Conservation (phyloP, 1,284 basidiomycete genomes). For the Puccinia polysora region DNA sequence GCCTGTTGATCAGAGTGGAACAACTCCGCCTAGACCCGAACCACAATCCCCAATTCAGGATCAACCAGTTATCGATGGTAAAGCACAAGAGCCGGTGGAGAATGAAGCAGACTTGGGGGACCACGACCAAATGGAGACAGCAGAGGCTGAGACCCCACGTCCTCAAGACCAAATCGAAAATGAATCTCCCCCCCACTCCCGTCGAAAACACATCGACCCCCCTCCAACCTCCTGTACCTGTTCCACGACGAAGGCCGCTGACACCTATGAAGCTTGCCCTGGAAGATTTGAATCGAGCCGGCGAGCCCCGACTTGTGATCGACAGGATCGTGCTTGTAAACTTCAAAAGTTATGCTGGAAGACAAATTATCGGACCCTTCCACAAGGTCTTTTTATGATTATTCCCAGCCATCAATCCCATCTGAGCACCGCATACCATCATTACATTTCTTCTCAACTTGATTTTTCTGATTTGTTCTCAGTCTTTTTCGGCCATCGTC, state of each 20-base stretch:
- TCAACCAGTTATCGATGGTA: too few species aligned
- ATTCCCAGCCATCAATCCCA: conserved; percentile 13
- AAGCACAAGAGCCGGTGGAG: not conserved
- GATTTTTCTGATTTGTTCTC: not conserved
- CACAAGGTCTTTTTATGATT: conserved; percentile 79
- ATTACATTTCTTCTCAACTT: not conserved
- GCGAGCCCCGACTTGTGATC: conserved; percentile 80
- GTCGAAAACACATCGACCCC: not conserved
- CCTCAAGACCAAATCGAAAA: not conserved
- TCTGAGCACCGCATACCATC: conserved; percentile 22
- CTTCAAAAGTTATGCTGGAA: conserved; percentile 96
- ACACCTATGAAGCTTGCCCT: conserved; percentile 44
- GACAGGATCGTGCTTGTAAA: conserved; percentile 90
- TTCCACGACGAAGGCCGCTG: conserved; percentile 20
- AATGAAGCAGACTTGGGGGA: not conserved
- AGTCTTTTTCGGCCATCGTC: conserved; percentile 96
- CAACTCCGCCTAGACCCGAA: not conserved
- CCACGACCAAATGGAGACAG: not conserved
- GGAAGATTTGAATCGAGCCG: conserved; percentile 52
- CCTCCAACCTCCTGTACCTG: conserved; percentile 20
- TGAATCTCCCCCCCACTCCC: not conserved
- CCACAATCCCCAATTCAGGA: not conserved
- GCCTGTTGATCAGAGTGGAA: too few species aligned
- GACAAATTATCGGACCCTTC: conserved; percentile 96
- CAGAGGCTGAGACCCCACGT: not conserved